Evolutionary conservation across 1,284 basidiomycete species (phyloP).

Genomic region (Rhodofomes roseus): DNA sequence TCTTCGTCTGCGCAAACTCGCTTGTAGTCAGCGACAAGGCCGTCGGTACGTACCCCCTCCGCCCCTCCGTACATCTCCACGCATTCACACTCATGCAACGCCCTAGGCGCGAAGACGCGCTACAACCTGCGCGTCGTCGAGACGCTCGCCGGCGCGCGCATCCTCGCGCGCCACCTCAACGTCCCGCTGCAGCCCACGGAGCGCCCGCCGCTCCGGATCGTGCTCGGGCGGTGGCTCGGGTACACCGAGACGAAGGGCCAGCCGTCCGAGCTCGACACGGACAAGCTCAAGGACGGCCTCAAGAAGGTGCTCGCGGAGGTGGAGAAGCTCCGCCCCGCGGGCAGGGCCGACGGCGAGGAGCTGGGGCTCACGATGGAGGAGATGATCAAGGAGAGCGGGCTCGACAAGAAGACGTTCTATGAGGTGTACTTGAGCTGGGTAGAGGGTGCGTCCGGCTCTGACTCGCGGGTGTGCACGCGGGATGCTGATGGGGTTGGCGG

Average conservation of each 20-base stretch:
- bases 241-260: conserved; percentile 40
- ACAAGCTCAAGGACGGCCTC: conserved; percentile 44
- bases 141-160: conserved; percentile 72
- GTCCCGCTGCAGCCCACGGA: conserved; percentile 41
- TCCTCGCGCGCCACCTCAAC: conserved; percentile 59
- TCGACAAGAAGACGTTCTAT: conserved; percentile 53
- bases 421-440: conserved; percentile 75
- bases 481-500: background rate
- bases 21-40: conserved; percentile 83
- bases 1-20: conserved; percentile 82
- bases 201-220: conserved; percentile 38
- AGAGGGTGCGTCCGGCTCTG: conserved; percentile 49
- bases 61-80: background rate
- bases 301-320: conserved; percentile 45
- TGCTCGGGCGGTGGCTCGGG: conserved; percentile 47
- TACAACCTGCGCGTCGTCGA: conserved; percentile 91
- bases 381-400: conserved; percentile 65
- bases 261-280: conserved; percentile 35
- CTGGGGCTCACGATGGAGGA: conserved; percentile 66
- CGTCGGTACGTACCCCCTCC: conserved; percentile 33
- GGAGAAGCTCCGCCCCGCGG: conserved; percentile 46
- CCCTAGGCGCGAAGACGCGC: conserved; percentile 59
- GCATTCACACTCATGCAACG: background rate
- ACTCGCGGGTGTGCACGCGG: background rate
- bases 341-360: conserved; percentile 27